Evolutionary conservation across 2,329 filamentous ascomycete genomes (phyloP).

Genomic region (Fusarium sp.): DNA sequence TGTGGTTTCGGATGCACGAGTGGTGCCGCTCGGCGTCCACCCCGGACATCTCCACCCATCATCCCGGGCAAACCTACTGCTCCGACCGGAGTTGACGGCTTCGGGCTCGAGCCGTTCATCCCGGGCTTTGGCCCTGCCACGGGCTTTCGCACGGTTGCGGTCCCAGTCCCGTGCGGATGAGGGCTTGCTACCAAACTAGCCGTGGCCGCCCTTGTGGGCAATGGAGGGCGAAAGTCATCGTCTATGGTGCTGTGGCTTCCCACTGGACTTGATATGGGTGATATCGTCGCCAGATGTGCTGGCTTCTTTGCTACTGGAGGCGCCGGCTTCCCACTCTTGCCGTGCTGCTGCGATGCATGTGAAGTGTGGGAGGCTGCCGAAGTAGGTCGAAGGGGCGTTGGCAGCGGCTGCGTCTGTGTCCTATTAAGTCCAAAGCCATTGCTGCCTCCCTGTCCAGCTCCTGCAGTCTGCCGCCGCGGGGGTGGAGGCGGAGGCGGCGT

Average conservation of each 20-base stretch:
- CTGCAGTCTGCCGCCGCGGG: slow-evolving; percentile 55
- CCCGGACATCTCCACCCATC: slow-evolving; percentile 33
- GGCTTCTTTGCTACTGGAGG: slow-evolving; percentile 74
- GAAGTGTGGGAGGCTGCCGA: slow-evolving; percentile 52
- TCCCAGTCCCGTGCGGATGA: slow-evolving; percentile 19
- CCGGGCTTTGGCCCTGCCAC: slow-evolving; percentile 39
- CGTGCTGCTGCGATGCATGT: slow-evolving; percentile 46
- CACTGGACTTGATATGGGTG: slow-evolving; percentile 41
- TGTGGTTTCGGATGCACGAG: slow-evolving; percentile 33
- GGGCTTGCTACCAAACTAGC: slow-evolving; percentile 18
- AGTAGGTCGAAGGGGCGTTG: slow-evolving; percentile 47
- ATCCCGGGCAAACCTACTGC: slow-evolving; percentile 34
- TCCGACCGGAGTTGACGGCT: slow-evolving; percentile 25
- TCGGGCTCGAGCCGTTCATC: slow-evolving; percentile 36
- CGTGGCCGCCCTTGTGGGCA: slow-evolving; percentile 40
- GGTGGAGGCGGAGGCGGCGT: slow-evolving; percentile 61
- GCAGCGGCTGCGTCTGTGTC: slow-evolving; percentile 44
- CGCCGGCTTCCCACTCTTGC: slow-evolving; percentile 55
- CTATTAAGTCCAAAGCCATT: slow-evolving; percentile 37
- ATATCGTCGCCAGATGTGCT: slow-evolving; percentile 59
- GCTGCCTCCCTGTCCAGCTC: slow-evolving; percentile 20
- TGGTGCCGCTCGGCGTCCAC: slow-evolving; percentile 34
- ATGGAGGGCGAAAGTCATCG: slow-evolving; percentile 42
- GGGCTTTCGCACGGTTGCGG: slow-evolving; percentile 42
- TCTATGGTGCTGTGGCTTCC: slow-evolving; percentile 33